phyloP scores from a whole-genome alignment of 2,329 filamentous ascomycete species.

The Pseudonectria buxi region DNA sequence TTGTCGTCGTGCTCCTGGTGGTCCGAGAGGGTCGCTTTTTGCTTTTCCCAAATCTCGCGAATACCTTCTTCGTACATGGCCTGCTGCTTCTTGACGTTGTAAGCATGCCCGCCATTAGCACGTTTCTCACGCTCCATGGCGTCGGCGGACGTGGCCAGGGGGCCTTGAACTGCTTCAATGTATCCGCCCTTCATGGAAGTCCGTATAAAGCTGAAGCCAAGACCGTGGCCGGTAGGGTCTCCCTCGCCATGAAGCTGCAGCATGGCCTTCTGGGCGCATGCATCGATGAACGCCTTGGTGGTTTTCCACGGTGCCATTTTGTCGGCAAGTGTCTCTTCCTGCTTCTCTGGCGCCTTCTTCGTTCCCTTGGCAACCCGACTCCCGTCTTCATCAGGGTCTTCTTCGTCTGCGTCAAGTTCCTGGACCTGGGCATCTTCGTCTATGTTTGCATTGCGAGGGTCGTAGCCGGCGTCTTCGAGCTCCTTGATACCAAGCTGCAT shows the following conservation, averaged over 20 bases:
- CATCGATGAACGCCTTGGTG: slow-evolving; percentile 92
- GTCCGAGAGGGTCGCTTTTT: slow-evolving; percentile 72
- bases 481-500: slow-evolving; percentile 95
- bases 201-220: slow-evolving; percentile 95
- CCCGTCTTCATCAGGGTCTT: slow-evolving; percentile 39
- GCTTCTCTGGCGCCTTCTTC: slow-evolving; percentile 41
- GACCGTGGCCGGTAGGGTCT: slow-evolving; percentile 86
- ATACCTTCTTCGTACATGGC: slow-evolving; percentile 89
- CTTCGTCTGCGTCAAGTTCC: slow-evolving; percentile 55
- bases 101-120: slow-evolving; percentile 87
- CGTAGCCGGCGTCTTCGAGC: slow-evolving; percentile 84
- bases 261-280: slow-evolving; percentile 94
- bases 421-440: slow-evolving; percentile 60
- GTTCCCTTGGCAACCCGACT: slow-evolving; percentile 32
- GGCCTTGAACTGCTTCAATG: slow-evolving; percentile 69
- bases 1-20: slow-evolving; percentile 59
- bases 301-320: slow-evolving; percentile 95
- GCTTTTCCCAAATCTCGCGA: slow-evolving; percentile 83
- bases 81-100: slow-evolving; percentile 94
- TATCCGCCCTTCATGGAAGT: slow-evolving; percentile 98
- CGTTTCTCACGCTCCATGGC: slow-evolving; percentile 82
- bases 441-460: slow-evolving; percentile 51
- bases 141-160: slow-evolving; percentile 64
- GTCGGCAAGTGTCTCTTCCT: slow-evolving; percentile 69
- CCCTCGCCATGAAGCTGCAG: slow-evolving; percentile 88